Evolutionary conservation across 1,139 yeast genomes (phyloP), one percentile per base, ranked within the genome.

Genomic region (Magnusiomyces clavatus): DNA sequence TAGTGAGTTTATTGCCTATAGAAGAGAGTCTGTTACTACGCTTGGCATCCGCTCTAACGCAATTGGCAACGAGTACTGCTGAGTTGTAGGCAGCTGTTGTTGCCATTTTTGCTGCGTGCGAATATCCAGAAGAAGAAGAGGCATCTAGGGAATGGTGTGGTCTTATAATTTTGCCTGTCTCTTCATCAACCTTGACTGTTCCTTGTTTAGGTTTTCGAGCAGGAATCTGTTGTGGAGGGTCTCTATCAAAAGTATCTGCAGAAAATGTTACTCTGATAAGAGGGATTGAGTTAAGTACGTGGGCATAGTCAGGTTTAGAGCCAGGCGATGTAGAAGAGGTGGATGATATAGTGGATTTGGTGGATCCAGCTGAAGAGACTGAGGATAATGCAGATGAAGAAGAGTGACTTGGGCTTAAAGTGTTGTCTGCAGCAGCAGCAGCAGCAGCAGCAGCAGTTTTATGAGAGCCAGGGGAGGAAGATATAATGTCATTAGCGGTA

Each of bases 151-250:
- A 69, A 52, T 48, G 51, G 57, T 45, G 49, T 35, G 49, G 54
- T 46, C 62, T 58, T 51, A 57, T 48, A 53, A 69, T 59, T 37
- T 66, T 67, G 20, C 72, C 73, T 29, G 56, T 60, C 6, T 62
- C 51, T 37, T 45, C 48, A 19, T 52, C 57, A 61, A 88, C 80
- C 40, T 84, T 65, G 6, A 89, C 90, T 62, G 86, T 83, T 2
- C 97, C 97, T 58, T 77, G 77, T 58, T 78, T 77, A 1, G 97
- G 97, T 55, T 83, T 77, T 59, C 96, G 73, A 1, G 95, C 85
- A 0, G 97, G 97, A 55, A 90, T 86, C 66, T 89, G 97, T 64
- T 90, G 97, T 41, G 96, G 97, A 1, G 97, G 97, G 66, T 90
- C 97, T 56, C 73, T 75, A 0, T 75, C 70, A 49, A 88, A 75